Evolutionary conservation across 2,329 filamentous ascomycete species (phyloP).

Genomic region (Pseudogymnoascus sp.): DNA sequence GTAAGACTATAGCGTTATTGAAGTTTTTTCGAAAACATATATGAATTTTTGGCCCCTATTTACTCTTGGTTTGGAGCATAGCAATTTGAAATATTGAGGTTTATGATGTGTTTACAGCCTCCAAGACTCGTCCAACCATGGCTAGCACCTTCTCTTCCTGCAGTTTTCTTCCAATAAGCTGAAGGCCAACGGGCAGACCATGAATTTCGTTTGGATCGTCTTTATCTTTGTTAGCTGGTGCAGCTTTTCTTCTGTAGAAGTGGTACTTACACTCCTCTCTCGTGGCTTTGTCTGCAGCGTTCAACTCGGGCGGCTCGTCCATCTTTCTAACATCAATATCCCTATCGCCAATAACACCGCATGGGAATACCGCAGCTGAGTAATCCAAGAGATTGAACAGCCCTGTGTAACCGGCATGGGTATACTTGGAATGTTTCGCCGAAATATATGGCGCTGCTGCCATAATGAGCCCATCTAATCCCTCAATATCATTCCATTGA

Average conservation of each 20-base stretch:
- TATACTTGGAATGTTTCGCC: slow-evolving; percentile 19
- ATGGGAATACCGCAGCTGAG: slow-evolving; percentile 9
- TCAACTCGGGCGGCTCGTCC: background rate
- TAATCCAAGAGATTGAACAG: slow-evolving; percentile 27
- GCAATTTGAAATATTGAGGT: background rate
- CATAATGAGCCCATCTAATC: slow-evolving; percentile 26
- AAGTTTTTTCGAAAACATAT: background rate
- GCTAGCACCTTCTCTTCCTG: slow-evolving; percentile 83
- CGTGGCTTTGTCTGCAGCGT: background rate
- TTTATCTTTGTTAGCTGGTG: slow-evolving; percentile 58
- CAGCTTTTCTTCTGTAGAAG: slow-evolving; percentile 26
- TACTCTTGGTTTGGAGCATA: background rate
- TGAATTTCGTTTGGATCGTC: slow-evolving; percentile 76
- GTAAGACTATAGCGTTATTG: slow-evolving; percentile 29
- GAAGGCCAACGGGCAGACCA: slow-evolving; percentile 73
- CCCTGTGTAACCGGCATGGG: slow-evolving; percentile 23
- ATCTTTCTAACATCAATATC: background rate
- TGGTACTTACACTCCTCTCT: slow-evolving; percentile 2
- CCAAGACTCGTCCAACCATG: slow-evolving; percentile 60
- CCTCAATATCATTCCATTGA: slow-evolving; percentile 6
- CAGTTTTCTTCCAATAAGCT: slow-evolving; percentile 69
- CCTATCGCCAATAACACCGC: slow-evolving; percentile 6
- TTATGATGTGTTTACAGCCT: background rate
- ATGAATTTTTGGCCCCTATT: background rate
- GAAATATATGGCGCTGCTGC: slow-evolving; percentile 30